Conservation (phyloP, 768 basidiomycete genomes). For the Melanogaster broomeanus region DNA sequence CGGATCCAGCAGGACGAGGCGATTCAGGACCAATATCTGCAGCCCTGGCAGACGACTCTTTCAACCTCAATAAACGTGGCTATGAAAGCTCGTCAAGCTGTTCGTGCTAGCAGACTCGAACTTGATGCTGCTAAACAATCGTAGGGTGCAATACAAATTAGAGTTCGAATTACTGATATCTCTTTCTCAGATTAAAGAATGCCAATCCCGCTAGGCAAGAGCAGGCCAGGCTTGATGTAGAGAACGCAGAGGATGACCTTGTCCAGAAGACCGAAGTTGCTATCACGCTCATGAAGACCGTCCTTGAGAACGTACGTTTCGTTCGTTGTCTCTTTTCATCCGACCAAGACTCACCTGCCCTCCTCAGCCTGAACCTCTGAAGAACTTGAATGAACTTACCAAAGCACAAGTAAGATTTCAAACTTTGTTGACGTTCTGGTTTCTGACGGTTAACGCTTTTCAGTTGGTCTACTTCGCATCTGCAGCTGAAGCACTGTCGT, state of each 20-base stretch:
- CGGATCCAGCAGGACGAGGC: conserved; percentile 77
- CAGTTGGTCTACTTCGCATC: conserved; percentile 72
- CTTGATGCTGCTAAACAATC: conserved; percentile 89
- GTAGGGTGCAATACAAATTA: conserved; percentile 42
- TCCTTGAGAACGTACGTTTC: conserved; percentile 88
- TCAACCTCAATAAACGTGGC: conserved; percentile 84
- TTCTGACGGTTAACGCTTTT: conserved; percentile 6
- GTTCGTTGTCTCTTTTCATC: not conserved
- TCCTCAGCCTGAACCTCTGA: conserved; percentile 90
- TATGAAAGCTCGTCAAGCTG: conserved; percentile 88
- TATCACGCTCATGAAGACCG: conserved; percentile 96
- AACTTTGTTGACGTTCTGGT: not conserved
- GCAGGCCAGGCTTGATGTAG: conserved; percentile 87
- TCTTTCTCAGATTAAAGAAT: conserved; percentile 66
- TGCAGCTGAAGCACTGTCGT: conserved; percentile 79
- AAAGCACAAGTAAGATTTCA: conserved; percentile 72
- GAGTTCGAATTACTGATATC: not conserved
- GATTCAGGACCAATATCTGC: conserved; percentile 67
- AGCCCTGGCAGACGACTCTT: conserved; percentile 88
- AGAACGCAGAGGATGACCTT: conserved; percentile 93
- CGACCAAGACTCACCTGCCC: not conserved
- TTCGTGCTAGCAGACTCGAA: conserved; percentile 78
- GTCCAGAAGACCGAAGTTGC: conserved; percentile 98
- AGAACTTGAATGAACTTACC: conserved; percentile 88
- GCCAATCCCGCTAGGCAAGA: conserved; percentile 80